Base-by-base conservation (phyloP, 2,329 filamentous ascomycete species). In the Grosmannia huntii region DNA sequence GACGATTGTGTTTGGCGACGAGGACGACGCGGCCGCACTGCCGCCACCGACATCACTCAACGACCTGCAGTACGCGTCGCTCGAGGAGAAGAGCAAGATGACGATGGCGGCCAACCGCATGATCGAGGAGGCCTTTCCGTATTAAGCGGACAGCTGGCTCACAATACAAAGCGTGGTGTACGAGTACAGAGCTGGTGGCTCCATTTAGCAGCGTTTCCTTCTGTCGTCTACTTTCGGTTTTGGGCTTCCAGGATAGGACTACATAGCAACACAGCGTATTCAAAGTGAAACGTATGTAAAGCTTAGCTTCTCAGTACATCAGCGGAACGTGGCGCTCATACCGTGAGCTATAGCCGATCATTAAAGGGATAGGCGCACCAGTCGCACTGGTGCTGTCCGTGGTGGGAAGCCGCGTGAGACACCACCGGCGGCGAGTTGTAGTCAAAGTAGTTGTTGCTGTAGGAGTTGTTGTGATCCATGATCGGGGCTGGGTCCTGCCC, bases 71-170 rank as follows among this genome's bases (percentile, higher is more conserved):
- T 95, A 91, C 61, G 90, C 91, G 33, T 96, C 91, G 10, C 80
- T 99, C 21, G 94, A 99, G 68, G 90, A 97, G 71, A 94, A 95
- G 72, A 95, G 92, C 59, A 88, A 87, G 71, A 87, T 94, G 68
- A 95, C 90, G 44, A 85, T 96, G 62, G 84, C 83, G 65, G 83
- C 89, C 59, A 86, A 86, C 67, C 77, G 91, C 65, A 86, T 92
- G 59, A 90, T 99, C 62, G 94, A 99, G 71, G 94, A 99, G 76
- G 90, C 92, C 6, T 89, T 96, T 81, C 94, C 94, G 4, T 87
- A 41, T 7, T 49, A 50, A 12, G 44, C n/a, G 51, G 31, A 16
- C n/a, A 25, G n/a, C 14, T 7, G 27, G 33, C 27, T n/a, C n/a
- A n/a, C n/a, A n/a, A n/a, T n/a, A n/a, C n/a, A 41, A 41, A n/a